These are phyloP conservation scores for Puccinia novopanici DNA, from an alignment of 1,284 basidiomycete species.

Conservation along the genomic window DNA sequence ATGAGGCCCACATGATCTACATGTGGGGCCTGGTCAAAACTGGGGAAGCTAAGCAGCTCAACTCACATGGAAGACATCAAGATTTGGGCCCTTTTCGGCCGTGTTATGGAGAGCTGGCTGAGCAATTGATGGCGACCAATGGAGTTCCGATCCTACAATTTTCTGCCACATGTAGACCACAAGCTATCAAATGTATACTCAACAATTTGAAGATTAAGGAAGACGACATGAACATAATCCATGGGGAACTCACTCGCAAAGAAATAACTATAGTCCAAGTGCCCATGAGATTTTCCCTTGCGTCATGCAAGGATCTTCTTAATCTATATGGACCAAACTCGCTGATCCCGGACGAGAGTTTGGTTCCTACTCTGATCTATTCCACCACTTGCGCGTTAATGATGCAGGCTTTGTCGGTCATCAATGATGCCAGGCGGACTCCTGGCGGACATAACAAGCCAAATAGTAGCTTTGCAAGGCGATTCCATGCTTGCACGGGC, in stretches of 20 bases:
- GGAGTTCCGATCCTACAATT: neutral
- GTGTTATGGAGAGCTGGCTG: neutral
- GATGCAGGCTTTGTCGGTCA: neutral
- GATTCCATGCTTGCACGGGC: neutral
- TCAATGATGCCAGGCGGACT: neutral
- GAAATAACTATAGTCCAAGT: neutral
- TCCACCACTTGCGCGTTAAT: neutral
- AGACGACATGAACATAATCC: neutral
- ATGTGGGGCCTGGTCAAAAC: too few species aligned
- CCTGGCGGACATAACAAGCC: neutral
- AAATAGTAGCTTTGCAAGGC: too few species aligned
- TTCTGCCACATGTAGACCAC: constrained; percentile 10
- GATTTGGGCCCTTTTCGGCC: too few species aligned
- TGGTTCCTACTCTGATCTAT: neutral
- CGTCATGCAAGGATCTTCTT: neutral
- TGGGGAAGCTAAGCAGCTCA: too few species aligned
- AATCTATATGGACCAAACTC: neutral
- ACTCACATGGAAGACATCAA: too few species aligned
- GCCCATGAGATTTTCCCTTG: neutral
- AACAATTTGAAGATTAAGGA: neutral
- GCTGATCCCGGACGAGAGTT: neutral
- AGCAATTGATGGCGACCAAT: neutral
- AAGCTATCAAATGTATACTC: neutral
- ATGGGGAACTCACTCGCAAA: neutral
- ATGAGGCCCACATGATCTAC: too few species aligned